These are phyloP conservation scores for Umbelopsis isabellina DNA, from an alignment of 192 early-diverging fungal genomes.

Conservation along the genomic window DNA sequence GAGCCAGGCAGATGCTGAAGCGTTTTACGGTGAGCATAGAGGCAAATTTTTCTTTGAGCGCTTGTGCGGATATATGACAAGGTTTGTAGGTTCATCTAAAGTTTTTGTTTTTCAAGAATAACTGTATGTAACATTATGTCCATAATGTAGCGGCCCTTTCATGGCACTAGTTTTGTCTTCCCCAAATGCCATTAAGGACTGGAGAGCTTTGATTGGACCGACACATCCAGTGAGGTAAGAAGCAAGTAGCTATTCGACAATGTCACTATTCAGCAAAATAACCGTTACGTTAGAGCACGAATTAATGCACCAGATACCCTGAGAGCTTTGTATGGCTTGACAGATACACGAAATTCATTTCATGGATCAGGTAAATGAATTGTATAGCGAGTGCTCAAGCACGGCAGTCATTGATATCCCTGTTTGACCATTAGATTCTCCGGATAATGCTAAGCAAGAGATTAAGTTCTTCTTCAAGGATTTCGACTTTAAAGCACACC, in stretches of 20 bases:
- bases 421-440: conserved; percentile 49
- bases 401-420: background rate
- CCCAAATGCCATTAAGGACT: conserved; percentile 60
- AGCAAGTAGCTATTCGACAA: background rate
- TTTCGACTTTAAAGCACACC: conserved; percentile 29
- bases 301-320: conserved; percentile 55
- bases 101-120: background rate
- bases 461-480: conserved; percentile 65
- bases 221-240: conserved; percentile 67
- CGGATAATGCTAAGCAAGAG: conserved; percentile 58
- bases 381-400: background rate
- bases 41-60: conserved; percentile 71
- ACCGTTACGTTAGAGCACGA: conserved; percentile 49
- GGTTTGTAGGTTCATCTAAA: conserved; percentile 28
- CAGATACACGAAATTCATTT: conserved; percentile 76
- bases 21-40: conserved; percentile 70
- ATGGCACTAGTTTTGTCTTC: conserved; percentile 60
- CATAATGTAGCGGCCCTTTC: conserved; percentile 57
- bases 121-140: background rate
- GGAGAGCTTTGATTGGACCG: conserved; percentile 66
- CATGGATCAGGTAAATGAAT: conserved; percentile 66
- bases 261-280: background rate
- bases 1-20: conserved; percentile 56
- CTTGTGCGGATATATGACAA: conserved; percentile 74
- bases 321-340: conserved; percentile 67